Conservation (phyloP, 768 basidiomycete species). For the Psilocybe subaeruginosa region DNA sequence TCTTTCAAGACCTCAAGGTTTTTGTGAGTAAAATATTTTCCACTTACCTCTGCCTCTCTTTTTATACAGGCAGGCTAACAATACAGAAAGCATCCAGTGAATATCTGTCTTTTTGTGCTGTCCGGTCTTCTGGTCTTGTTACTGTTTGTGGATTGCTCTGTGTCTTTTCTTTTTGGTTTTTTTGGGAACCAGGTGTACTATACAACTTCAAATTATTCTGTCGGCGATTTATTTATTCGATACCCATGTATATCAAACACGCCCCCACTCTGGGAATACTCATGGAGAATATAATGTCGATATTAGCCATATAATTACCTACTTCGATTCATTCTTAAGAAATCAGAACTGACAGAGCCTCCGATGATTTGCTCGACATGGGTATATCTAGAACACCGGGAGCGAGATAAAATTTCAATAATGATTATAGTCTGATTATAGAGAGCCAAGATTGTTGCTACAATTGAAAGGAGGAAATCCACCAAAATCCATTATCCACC, state of each 20-base stretch:
- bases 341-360: too few species aligned
- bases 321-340: too few species aligned
- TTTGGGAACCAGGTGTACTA: background rate
- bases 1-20: conserved; percentile 11
- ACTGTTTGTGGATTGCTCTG: background rate
- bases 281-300: too few species aligned
- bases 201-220: too few species aligned
- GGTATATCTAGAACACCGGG: background rate
- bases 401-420: too few species aligned
- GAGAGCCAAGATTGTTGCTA: background rate
- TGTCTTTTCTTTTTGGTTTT: background rate
- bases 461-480: background rate
- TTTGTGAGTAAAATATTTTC: conserved; percentile 27
- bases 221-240: background rate
- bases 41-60: background rate
- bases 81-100: background rate
- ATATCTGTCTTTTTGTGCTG: background rate
- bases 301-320: background rate
- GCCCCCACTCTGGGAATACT: too few species aligned
- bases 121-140: background rate
- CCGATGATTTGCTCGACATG: background rate
- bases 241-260: background rate
- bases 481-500: background rate
- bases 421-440: background rate
- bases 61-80: background rate